phyloP scores from a whole-genome alignment of 345 rosid species.

The Eucalyptus curtisii region DNA sequence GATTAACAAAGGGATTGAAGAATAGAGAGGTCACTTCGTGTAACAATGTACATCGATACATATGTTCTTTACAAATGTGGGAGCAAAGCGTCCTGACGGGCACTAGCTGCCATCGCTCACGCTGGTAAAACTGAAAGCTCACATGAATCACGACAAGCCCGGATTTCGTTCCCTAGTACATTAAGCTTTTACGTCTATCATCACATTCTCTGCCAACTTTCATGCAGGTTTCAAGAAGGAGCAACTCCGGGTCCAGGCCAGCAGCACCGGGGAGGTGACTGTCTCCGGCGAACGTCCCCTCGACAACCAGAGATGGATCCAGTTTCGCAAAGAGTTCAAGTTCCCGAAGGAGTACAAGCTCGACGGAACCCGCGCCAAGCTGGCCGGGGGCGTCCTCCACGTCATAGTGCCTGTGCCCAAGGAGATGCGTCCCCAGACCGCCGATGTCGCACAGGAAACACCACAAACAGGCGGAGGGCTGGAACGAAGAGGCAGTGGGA shows the following conservation, averaged over 20 bases:
- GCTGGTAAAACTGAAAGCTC: not conserved
- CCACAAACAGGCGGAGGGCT: not conserved
- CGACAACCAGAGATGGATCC: not conserved
- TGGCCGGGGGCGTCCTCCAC: not conserved
- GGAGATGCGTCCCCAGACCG: not conserved
- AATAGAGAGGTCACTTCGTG: not conserved
- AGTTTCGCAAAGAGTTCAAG: not conserved
- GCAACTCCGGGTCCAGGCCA: not conserved
- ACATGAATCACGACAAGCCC: not conserved
- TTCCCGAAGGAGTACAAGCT: not conserved
- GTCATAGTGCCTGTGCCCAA: not conserved
- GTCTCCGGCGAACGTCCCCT: not conserved
- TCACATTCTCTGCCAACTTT: not conserved
- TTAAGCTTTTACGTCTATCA: not conserved
- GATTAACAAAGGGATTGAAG: not conserved
- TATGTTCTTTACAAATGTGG: not conserved
- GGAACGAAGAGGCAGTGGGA: not conserved
- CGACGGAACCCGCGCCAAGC: not conserved
- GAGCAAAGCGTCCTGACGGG: not conserved
- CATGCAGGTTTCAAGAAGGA: conserved; percentile 2
- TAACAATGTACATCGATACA: not conserved
- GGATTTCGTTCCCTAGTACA: not conserved
- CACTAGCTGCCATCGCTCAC: not conserved
- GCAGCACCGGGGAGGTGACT: not conserved
- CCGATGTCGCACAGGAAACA: not conserved